Base-by-base conservation (phyloP, 1,139 yeast species). In the Yamadazyma triangularis region DNA sequence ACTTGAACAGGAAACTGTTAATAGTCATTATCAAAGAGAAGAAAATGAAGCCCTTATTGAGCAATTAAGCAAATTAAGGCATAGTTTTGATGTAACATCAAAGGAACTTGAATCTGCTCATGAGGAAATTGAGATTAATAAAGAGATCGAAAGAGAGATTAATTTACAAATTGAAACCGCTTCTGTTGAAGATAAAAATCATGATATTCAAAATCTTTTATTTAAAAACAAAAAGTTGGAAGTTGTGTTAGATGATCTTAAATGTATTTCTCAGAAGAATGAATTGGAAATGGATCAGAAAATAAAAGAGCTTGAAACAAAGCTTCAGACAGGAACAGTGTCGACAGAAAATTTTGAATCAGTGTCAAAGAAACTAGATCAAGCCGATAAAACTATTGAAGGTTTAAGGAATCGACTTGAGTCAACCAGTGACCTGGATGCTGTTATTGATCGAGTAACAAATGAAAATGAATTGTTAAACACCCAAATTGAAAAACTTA, bases 371-470 rank as follows among this genome's bases (percentile, higher is more conserved):
- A 60, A 67, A 34, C 48, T 77, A 5, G 38, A 39, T 0, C 44
- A 44, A 3, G 64, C 81, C 0, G 68, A 74, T 25, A 48, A 42
- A 0, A 57, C 64, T 1, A 68, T 79, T 13, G 41, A 40, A 2
- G 70, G 67, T 2, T 57, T 83, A 13, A 67, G 70, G 34, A 54
- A 50, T 2, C 69, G 64, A 34, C 35, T 77, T 9, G 74, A 70
- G 8, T 51, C 59, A 0, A 51, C 67, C 7, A 52, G 60, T 4
- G 72, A 70, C 15, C 66, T 69, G 42, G 75, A 68, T 26, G 44
- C 45, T 20, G 54, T 81, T 34, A 68, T 81, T 16, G 87, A 79
- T 30, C 65, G 60, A 15, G 56, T 83, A 30, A 75, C 82, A 0
- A 54, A 61, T 5, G 70, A 79, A 39, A 83, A 82, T 41, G 58